Percentiles rank a stretch among this genome's conserved stretches.
Evolutionary conservation across 768 basidiomycete species (phyloP).

Genomic region (Kwoniella pini): DNA sequence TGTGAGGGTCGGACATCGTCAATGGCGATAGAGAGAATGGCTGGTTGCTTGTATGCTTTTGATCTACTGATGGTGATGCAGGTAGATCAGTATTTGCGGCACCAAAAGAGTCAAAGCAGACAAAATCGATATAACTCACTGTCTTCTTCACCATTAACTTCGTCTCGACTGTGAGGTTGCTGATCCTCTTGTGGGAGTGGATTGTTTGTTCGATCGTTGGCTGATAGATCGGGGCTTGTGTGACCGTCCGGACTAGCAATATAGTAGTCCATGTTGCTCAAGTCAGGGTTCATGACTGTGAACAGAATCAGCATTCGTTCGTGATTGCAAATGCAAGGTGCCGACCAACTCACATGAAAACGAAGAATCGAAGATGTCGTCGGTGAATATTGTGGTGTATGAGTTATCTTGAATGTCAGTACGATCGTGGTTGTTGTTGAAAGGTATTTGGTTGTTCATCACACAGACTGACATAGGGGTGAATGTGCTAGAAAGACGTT

Average conservation of each 20-base stretch:
- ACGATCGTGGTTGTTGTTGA: background rate
- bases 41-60: background rate
- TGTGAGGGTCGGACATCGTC: conserved; percentile 12
- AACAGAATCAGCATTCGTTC: background rate
- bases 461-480: conserved; percentile 12
- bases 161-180: conserved; percentile 2
- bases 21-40: conserved; percentile 9
- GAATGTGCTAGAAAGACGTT: background rate
- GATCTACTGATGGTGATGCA: background rate
- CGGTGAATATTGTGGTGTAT: conserved; percentile 9
- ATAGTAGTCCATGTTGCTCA: conserved; percentile 17
- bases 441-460: conserved; percentile 8
- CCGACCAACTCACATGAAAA: conserved; percentile 13
- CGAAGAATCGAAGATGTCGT: conserved; percentile 22
- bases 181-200: conserved; percentile 3
- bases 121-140: background rate
- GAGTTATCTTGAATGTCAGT: conserved; percentile 4
- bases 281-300: conserved; percentile 11
- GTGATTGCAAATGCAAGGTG: background rate
- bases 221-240: background rate
- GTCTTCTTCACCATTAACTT: background rate
- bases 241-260: conserved; percentile 14
- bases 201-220: background rate
- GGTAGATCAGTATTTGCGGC: background rate
- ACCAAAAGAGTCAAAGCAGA: background rate